These are phyloP conservation scores for Chalaropsis thielavioides DNA, from an alignment of 2,329 filamentous ascomycete species.

Conservation along the genomic window DNA sequence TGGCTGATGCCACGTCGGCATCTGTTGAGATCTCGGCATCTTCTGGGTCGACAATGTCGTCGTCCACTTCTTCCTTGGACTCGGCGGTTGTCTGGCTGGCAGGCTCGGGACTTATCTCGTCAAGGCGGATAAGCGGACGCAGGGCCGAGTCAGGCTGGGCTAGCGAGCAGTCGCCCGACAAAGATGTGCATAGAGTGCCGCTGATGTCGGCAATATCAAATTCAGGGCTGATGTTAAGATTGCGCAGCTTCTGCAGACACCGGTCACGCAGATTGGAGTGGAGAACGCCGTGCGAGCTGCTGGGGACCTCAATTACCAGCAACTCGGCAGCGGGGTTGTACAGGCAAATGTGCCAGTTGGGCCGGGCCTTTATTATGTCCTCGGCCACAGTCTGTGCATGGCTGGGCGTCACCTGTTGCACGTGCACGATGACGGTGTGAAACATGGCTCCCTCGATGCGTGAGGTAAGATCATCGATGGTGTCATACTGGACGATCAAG, in stretches of 20 bases:
- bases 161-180: slow-evolving; percentile 7
- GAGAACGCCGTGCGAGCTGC: neutral
- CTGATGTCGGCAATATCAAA: slow-evolving; percentile 6
- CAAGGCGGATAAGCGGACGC: slow-evolving; percentile 2
- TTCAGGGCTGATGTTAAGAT: neutral
- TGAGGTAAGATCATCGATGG: slow-evolving; percentile 10
- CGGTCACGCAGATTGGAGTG: slow-evolving; percentile 5
- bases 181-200: neutral
- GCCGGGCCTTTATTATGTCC: neutral
- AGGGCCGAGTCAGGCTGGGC: slow-evolving; percentile 11
- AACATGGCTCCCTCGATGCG: slow-evolving; percentile 12
- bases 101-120: neutral
- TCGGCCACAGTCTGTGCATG: neutral
- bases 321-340: slow-evolving; percentile 14
- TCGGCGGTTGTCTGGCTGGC: neutral
- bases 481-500: slow-evolving; percentile 14
- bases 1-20: neutral
- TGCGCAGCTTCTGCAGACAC: slow-evolving; percentile 1
- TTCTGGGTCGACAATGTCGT: neutral
- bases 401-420: slow-evolving; percentile 2
- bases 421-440: slow-evolving; percentile 12
- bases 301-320: slow-evolving; percentile 11
- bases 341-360: slow-evolving; percentile 10
- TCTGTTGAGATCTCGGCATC: neutral
- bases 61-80: neutral